Evolutionary conservation across 2,329 filamentous ascomycete species (phyloP).

Genomic region (Aphanoascus verrucosus): DNA sequence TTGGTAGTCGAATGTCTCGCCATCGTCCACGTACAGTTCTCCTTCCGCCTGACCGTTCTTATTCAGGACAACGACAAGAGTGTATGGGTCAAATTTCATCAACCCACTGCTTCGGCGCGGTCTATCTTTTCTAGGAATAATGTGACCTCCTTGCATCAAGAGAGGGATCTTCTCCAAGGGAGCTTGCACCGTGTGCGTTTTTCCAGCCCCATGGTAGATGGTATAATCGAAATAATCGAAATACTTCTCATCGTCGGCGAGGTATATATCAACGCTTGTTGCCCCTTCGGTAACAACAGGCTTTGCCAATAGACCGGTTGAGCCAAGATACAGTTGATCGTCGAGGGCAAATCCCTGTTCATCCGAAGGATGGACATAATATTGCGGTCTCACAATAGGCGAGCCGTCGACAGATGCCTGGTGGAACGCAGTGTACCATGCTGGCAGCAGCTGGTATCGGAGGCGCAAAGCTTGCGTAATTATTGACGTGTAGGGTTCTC

Average conservation of each 20-base stretch:
- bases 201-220: constrained; percentile 60
- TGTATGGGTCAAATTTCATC: constrained; percentile 94
- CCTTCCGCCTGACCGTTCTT: constrained; percentile 64
- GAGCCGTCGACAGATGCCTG: constrained; percentile 71
- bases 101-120: constrained; percentile 74
- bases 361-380: constrained; percentile 78
- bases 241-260: constrained; percentile 80
- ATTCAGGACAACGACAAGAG: constrained; percentile 65
- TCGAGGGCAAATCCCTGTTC: constrained; percentile 82
- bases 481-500: constrained; percentile 74
- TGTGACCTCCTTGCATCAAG: constrained; percentile 84
- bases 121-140: constrained; percentile 80
- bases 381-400: constrained; percentile 84
- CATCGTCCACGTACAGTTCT: constrained; percentile 82
- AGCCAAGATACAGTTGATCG: constrained; percentile 84
- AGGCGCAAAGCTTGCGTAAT: constrained; percentile 79
- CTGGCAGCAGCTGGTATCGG: constrained; percentile 77
- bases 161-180: constrained; percentile 80
- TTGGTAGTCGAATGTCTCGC: constrained; percentile 81
- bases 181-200: constrained; percentile 58
- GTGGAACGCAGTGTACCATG: constrained; percentile 96
- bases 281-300: constrained; percentile 72
- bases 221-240: constrained; percentile 93
- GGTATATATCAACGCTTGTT: constrained; percentile 64
- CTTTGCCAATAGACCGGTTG: constrained; percentile 82